These are phyloP conservation scores for Candida tibetensis DNA, from an alignment of 805 yeast species.

Conservation along the genomic window DNA sequence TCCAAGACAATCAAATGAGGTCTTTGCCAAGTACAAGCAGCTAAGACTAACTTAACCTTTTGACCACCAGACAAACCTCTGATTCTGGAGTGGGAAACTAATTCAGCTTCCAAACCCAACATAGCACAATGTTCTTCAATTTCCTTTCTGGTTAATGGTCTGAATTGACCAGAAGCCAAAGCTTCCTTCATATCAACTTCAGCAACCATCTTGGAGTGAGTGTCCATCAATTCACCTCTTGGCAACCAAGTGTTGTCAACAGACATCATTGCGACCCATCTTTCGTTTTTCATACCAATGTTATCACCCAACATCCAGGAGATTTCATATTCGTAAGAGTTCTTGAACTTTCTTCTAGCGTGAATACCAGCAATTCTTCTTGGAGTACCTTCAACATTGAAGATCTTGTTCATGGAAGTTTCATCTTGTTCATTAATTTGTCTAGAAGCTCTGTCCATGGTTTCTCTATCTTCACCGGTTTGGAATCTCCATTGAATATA, in stretches of 20 bases:
- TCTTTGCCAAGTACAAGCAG: constrained; percentile 99
- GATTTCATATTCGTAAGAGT: constrained; percentile 99
- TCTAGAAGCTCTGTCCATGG: constrained; percentile 99
- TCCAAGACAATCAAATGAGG: constrained; percentile 99
- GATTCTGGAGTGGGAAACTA: constrained; percentile 99
- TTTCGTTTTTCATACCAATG: constrained; percentile 97
- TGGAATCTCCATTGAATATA: constrained; percentile 99
- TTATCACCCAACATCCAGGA: constrained; percentile 97
- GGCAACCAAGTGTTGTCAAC: constrained; percentile 99
- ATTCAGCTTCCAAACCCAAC: constrained; percentile 98
- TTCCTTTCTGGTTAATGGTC: constrained; percentile 99
- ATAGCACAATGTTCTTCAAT: constrained; percentile 97
- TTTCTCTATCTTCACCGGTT: constrained; percentile 99
- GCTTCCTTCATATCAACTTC: constrained; percentile 99
- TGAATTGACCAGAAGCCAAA: constrained; percentile 99
- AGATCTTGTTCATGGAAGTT: constrained; percentile 98
- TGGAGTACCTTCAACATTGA: constrained; percentile 97
- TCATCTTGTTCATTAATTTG: constrained; percentile 96
- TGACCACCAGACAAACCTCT: constrained; percentile 99
- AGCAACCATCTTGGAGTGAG: constrained; percentile 97
- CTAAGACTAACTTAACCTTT: constrained; percentile 98
- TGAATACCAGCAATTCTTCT: constrained; percentile 94
- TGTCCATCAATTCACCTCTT: constrained; percentile 97
- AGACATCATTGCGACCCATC: constrained; percentile 99
- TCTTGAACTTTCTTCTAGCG: constrained; percentile 99